phyloP scores from a whole-genome alignment of 108 stramenopile genomes.

The Discostella stelligeroides region DNA sequence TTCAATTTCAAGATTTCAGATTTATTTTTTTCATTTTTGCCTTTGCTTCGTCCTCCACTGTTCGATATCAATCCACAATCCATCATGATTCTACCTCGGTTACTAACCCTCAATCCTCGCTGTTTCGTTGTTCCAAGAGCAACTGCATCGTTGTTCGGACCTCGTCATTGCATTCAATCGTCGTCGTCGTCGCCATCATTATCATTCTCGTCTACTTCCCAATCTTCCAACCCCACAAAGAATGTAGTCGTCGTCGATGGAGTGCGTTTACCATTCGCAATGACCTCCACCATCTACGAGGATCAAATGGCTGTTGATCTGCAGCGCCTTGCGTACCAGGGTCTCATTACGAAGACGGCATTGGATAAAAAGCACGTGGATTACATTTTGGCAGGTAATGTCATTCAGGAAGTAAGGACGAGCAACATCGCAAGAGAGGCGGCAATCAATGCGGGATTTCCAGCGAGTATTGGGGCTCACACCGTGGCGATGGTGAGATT shows the following conservation, averaged over 20 bases:
- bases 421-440: conserved; percentile 96
- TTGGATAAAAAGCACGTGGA: conserved; percentile 88
- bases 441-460: conserved; percentile 95
- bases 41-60: too few species aligned
- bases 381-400: conserved; percentile 94
- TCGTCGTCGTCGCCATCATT: conserved; percentile 10
- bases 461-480: conserved; percentile 87
- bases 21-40: too few species aligned
- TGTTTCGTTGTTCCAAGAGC: background rate
- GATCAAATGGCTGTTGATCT: conserved; percentile 96
- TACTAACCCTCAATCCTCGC: background rate
- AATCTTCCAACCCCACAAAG: conserved; percentile 20
- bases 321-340: conserved; percentile 91
- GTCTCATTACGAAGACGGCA: conserved; percentile 93
- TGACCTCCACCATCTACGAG: conserved; percentile 90
- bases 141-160: background rate
- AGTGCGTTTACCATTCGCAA: conserved; percentile 94
- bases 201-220: conserved; percentile 19
- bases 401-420: conserved; percentile 93
- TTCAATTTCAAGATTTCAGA: too few species aligned
- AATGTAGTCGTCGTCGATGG: conserved; percentile 95
- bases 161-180: background rate
- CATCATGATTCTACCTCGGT: background rate
- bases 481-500: conserved; percentile 79
- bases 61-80: background rate